phyloP scores from a whole-genome alignment of 331 rosid species.

The Telfairia occidentalis region DNA sequence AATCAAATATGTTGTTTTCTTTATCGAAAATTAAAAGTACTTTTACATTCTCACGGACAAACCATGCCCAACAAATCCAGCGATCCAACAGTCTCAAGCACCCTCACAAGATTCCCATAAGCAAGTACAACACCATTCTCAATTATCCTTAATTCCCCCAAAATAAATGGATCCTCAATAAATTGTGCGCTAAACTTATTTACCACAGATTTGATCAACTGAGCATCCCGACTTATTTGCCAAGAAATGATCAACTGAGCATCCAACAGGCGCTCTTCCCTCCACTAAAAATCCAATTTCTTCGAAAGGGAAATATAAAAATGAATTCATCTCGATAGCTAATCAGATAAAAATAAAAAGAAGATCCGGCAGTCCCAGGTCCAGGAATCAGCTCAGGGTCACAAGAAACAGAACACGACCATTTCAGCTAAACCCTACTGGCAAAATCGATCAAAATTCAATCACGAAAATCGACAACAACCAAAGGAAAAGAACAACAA shows the following conservation, averaged over 20 bases:
- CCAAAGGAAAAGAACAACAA: not conserved
- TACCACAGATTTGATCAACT: not conserved
- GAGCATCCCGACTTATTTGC: not conserved
- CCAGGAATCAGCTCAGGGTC: not conserved
- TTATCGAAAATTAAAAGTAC: not conserved
- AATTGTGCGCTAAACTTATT: not conserved
- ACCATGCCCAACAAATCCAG: not conserved
- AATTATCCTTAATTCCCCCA: conserved; percentile 2
- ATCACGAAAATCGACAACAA: not conserved
- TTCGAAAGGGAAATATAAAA: not conserved
- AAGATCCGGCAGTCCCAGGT: not conserved
- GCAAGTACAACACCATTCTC: not conserved
- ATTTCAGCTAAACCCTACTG: not conserved
- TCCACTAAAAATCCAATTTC: not conserved
- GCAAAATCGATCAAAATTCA: not conserved
- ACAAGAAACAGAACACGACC: not conserved
- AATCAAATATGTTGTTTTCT: not conserved
- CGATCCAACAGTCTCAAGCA: not conserved
- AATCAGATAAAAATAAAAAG: conserved; percentile 11
- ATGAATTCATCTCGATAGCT: not conserved
- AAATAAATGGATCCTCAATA: not conserved
- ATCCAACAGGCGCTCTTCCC: not conserved
- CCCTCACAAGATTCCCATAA: not conserved
- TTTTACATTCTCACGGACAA: not conserved
- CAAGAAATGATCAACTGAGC: not conserved